Evolutionary conservation across 2,329 filamentous ascomycete species (phyloP), one percentile per base, ranked within the genome.

Genomic region (Arachnomyces sp.): DNA sequence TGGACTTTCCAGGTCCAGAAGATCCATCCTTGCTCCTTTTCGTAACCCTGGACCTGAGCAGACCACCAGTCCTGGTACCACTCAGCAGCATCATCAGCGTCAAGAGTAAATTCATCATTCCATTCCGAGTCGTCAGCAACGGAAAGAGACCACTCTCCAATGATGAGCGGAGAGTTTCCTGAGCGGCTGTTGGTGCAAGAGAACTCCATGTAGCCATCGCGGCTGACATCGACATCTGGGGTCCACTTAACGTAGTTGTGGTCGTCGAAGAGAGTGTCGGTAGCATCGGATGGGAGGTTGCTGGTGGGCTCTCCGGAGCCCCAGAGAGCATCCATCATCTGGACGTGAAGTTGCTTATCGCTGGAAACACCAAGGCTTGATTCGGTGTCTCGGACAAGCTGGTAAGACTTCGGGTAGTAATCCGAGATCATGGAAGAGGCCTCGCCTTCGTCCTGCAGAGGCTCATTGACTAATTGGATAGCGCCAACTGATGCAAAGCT

Each of bases 91-190:
- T 72, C 73, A 42, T 72, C 73, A 31, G 80, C 78, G 46, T 77
- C 77, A 35, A 69, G 53, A 42, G 5, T 25, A 9, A 25, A 25
- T 9, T 25, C 21, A 25, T 25, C 21, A 25, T 25, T 25, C 21
- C 65, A 71, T 36, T 65, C 68, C 7, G 74, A 69, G 48, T 74
- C 77, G 46, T 74, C 71, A 2, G 80, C 84, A 69, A 82, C 73
- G 11, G 79, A 80, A 15, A 71, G 80, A 1, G 74, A 77, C 80
- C 80, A 84, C 56, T 85, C 81, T 31, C 81, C 81, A 4, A 82
- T 73, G 40, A 84, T 65, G 4, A 68, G 65, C 25, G 68, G 65
- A 5, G 60, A 56, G 43, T 69, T 52, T 46, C 77, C 77, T 6
- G 60, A 53, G 2, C 58, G 54, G 2, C 68, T 69, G 48, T 74